A percentile compares a stretch with the other conserved stretches of the same genome.
phyloP scores from a whole-genome alignment of 2,329 filamentous ascomycete genomes.

The Trichoderma hamatum region DNA sequence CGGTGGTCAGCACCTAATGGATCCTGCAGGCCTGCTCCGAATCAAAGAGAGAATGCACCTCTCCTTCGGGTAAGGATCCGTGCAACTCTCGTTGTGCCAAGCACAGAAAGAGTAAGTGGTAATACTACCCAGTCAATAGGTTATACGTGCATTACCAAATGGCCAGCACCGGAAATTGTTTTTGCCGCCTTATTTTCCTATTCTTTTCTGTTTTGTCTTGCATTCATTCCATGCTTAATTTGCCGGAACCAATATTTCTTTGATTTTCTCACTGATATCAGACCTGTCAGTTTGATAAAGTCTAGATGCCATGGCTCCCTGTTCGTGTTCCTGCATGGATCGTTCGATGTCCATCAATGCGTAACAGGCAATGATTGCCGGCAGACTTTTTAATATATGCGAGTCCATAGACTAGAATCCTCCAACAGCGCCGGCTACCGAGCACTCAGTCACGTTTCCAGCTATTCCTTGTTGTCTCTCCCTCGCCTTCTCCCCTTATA shows the following conservation, averaged over 20 bases:
- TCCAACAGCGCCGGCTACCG: conserved; percentile 13
- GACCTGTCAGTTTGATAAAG: conserved; percentile 4
- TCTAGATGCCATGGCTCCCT: neutral
- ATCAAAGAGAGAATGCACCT: neutral
- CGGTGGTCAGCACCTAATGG: conserved; percentile 17
- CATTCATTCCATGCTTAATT: neutral
- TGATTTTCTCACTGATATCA: conserved; percentile 5
- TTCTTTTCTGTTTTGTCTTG: neutral
- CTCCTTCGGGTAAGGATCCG: conserved; percentile 1
- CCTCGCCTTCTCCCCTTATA: no score
- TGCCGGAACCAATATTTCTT: neutral
- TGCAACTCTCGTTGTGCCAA: conserved; percentile 8
- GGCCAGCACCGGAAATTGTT: neutral
- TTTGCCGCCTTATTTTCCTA: neutral
- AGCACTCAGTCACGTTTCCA: neutral
- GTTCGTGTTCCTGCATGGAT: conserved; percentile 6
- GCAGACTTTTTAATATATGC: neutral
- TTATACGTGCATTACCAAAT: neutral
- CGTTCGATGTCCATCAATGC: conserved; percentile 10
- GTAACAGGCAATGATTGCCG: conserved; percentile 4
- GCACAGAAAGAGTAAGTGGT: conserved; percentile 7
- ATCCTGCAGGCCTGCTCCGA: neutral
- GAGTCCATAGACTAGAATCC: neutral
- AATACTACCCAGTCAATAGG: neutral
- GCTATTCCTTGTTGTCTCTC: neutral